phyloP scores from a whole-genome alignment of 805 yeast species.

The Tetrapisispora iriomotensis region DNA sequence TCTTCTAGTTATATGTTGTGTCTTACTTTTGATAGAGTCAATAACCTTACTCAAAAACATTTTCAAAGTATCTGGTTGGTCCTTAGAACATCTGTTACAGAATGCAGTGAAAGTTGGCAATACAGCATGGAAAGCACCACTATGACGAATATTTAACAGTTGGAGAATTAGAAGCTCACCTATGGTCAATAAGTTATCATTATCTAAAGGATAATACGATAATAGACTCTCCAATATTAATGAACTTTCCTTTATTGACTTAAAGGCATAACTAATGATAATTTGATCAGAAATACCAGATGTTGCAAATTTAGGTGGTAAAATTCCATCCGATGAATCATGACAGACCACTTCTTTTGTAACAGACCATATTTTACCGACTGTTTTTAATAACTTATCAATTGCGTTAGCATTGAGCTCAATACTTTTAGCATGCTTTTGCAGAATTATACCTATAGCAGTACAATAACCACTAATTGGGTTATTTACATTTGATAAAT shows the following conservation, averaged over 20 bases:
- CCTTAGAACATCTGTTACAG: constrained; percentile 46
- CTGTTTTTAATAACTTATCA: not conserved
- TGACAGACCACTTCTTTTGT: constrained; percentile 43
- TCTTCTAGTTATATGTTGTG: constrained; percentile 72
- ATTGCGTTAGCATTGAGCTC: constrained; percentile 5
- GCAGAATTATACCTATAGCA: constrained; percentile 42
- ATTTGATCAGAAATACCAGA: constrained; percentile 35
- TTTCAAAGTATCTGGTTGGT: constrained; percentile 34
- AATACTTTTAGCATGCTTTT: constrained; percentile 2
- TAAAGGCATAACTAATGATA: constrained; percentile 66
- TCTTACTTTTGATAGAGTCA: constrained; percentile 39
- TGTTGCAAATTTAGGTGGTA: constrained; percentile 38
- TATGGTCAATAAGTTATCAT: constrained; percentile 19
- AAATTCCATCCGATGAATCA: constrained; percentile 63
- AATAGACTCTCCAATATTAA: constrained; percentile 41
- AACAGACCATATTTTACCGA: constrained; percentile 25
- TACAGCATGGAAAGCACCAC: constrained; percentile 87
- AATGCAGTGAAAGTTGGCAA: constrained; percentile 68
- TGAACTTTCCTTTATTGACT: constrained; percentile 71
- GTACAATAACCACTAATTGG: constrained; percentile 66
- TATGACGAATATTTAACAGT: constrained; percentile 65
- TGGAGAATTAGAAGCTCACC: constrained; percentile 57
- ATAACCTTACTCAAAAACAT: constrained; percentile 56
- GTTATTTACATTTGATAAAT: constrained; percentile 36
- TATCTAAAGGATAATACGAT: constrained; percentile 19